Evolutionary conservation across 148 eudicot genomes (phyloP).

Genomic region (Cornus controversa): DNA sequence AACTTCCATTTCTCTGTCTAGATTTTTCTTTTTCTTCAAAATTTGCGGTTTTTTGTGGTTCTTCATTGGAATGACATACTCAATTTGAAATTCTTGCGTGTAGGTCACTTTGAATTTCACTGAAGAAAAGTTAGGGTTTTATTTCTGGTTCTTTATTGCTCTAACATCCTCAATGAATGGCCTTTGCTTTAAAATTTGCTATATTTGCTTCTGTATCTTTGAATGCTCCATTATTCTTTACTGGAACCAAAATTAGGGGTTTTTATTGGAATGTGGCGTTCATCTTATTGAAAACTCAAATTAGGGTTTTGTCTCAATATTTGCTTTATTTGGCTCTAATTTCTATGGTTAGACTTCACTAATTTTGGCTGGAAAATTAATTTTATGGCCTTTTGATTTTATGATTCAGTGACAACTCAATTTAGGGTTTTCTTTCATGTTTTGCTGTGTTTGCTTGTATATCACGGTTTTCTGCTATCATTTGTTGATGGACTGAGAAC

Average conservation of each 20-base stretch:
- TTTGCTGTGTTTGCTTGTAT: neutral
- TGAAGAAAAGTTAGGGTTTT: conserved; percentile 7
- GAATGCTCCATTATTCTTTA: neutral
- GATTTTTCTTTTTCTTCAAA: neutral
- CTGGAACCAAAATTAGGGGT: conserved; percentile 24
- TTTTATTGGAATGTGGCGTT: neutral
- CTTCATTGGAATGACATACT: neutral
- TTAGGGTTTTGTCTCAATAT: neutral
- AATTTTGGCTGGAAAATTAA: neutral
- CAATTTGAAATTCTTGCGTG: neutral
- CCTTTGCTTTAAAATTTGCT: neutral
- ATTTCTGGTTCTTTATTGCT: neutral
- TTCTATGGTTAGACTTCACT: neutral
- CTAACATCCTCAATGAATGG: neutral
- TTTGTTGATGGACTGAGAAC: neutral
- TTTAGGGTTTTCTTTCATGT: neutral
- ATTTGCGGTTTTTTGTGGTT: neutral
- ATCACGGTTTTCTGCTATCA: neutral
- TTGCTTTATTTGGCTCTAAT: neutral
- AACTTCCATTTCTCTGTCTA: neutral
- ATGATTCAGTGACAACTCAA: neutral
- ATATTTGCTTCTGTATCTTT: neutral
- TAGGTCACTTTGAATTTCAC: neutral
- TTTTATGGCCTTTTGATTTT: neutral
- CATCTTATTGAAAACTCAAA: neutral